phyloP scores from a whole-genome alignment of 1,284 basidiomycete species.

The Dichomitus squalens region DNA sequence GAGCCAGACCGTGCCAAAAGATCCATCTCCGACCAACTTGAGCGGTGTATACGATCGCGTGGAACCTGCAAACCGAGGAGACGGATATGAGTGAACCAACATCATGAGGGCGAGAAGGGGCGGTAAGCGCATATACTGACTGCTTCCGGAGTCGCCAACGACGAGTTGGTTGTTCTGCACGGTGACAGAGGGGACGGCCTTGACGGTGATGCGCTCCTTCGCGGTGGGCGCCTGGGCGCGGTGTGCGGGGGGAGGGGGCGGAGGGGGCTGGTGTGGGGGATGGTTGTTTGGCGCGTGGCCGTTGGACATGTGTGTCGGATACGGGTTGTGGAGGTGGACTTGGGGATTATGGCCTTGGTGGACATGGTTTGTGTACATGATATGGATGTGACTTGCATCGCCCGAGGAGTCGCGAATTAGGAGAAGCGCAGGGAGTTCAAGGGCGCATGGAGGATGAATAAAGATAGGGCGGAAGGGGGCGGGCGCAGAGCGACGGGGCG shows the following conservation, averaged over 20 bases:
- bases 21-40: constrained; percentile 94
- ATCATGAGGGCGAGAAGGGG: constrained; percentile 20
- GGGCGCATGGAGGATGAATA: constrained; percentile 26
- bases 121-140: constrained; percentile 45
- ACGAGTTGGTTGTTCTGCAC: constrained; percentile 66
- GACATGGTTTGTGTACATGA: constrained; percentile 68
- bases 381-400: constrained; percentile 56
- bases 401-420: constrained; percentile 33
- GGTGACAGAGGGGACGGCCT: constrained; percentile 72
- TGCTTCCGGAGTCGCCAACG: constrained; percentile 70
- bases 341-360: constrained; percentile 45
- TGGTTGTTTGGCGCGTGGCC: constrained; percentile 26
- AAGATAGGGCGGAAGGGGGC: constrained; percentile 23
- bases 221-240: constrained; percentile 32
- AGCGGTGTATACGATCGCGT: constrained; percentile 55
- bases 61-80: constrained; percentile 34
- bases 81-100: constrained; percentile 13
- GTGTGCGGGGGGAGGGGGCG: constrained; percentile 26
- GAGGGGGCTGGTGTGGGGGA: constrained; percentile 31
- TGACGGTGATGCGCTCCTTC: constrained; percentile 64
- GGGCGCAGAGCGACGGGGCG: constrained; percentile 5
- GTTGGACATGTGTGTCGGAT: constrained; percentile 34
- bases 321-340: constrained; percentile 33
- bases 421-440: constrained; percentile 32
- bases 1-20: constrained; percentile 97